phyloP scores from a whole-genome alignment of 163 green algal species.

The Volvox carteri region DNA sequence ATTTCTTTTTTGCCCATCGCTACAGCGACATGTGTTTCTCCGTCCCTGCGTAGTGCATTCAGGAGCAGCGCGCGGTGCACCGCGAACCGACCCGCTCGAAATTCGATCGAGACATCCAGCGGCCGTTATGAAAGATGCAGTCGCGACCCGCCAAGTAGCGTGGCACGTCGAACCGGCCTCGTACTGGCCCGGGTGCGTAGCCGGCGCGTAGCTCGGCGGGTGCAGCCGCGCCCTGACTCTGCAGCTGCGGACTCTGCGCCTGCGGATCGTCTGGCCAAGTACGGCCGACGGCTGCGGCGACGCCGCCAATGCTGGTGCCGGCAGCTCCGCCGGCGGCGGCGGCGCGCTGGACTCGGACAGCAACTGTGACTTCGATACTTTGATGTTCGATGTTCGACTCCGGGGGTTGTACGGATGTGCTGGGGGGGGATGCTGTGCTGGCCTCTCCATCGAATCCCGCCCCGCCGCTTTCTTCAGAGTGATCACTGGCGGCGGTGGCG shows the following conservation, averaged over 20 bases:
- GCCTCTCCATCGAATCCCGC: not conserved
- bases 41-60: too few relatives aligned
- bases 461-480: not conserved
- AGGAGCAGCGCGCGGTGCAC: too few relatives aligned
- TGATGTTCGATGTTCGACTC: not conserved
- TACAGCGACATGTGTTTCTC: too few relatives aligned
- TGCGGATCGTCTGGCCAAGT: not conserved
- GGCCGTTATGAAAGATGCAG: constrained; percentile 3
- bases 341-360: not conserved
- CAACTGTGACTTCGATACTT: constrained; percentile 1
- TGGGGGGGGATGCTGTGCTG: not conserved
- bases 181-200: not conserved
- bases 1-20: too few relatives aligned
- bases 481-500: not conserved
- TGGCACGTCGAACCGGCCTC: constrained; percentile 8
- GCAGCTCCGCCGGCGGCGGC: not conserved
- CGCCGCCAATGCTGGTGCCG: not conserved
- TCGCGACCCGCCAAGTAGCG: constrained; percentile 10
- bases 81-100: not conserved
- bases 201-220: not conserved
- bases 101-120: constrained; percentile 23
- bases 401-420: too few relatives aligned
- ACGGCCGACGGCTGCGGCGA: not conserved
- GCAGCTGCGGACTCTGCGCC: not conserved
- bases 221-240: too few relatives aligned